Evolutionary conservation across 495 filamentous ascomycete species (phyloP).

Genomic region (Chaetomium cochliodes): DNA sequence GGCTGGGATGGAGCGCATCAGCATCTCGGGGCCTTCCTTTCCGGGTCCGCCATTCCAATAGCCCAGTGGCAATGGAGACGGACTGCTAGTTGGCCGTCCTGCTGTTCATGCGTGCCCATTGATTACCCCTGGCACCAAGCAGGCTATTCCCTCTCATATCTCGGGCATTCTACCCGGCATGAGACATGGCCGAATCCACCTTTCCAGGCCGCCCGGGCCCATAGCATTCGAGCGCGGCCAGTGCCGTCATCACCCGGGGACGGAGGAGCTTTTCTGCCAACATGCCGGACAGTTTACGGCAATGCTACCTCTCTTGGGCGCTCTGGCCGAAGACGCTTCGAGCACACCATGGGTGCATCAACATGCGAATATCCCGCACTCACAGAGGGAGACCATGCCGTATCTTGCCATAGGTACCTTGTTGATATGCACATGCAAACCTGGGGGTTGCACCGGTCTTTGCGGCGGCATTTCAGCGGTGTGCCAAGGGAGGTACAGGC

Average conservation of each 20-base stretch:
- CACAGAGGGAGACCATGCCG: slow-evolving; percentile 1
- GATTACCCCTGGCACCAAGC: slow-evolving; percentile 5
- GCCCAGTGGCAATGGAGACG: slow-evolving; percentile 15
- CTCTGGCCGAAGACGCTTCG: not conserved
- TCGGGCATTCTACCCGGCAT: not conserved
- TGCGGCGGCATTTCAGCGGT: slow-evolving; percentile 27
- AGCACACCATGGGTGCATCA: slow-evolving; percentile 26
- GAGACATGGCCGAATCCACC: not conserved
- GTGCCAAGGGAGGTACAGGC: not conserved
- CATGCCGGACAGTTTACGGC: not conserved
- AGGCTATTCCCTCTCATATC: slow-evolving; percentile 2
- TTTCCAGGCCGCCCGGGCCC: not conserved
- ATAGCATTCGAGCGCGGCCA: slow-evolving; percentile 28
- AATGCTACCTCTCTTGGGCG: not conserved
- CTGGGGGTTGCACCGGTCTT: slow-evolving; percentile 24
- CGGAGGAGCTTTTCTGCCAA: not conserved
- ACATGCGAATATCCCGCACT: slow-evolving; percentile 37
- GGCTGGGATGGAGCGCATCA: not conserved
- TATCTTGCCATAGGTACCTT: no score
- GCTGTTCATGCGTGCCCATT: not conserved
- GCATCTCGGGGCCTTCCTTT: not conserved
- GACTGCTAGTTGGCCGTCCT: not conserved
- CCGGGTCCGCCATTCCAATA: not conserved
- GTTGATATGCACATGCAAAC: slow-evolving; percentile 37
- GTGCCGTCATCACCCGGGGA: slow-evolving; percentile 30